Conservation (phyloP, 176 grass and related monocot genomes). For the Chloris gayana region DNA sequence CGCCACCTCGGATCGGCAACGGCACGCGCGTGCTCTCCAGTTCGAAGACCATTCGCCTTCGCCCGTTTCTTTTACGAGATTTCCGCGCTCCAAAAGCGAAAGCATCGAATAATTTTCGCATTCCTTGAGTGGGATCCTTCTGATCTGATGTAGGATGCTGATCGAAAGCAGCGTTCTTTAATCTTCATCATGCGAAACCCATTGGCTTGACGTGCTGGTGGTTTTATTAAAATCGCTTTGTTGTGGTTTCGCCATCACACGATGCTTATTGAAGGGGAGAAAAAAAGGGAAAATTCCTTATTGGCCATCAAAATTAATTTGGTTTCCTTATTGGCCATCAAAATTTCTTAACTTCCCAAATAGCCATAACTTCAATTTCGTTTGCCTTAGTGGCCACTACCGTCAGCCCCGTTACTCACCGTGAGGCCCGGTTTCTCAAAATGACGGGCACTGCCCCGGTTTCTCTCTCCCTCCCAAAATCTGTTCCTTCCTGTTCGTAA, state of each 20-base stretch:
- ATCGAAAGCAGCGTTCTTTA: constrained; percentile 45
- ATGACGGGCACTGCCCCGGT: too few species aligned
- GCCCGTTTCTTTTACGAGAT: constrained; percentile 45
- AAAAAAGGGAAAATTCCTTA: too few species aligned
- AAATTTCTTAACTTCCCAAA: too few species aligned
- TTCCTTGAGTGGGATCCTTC: constrained; percentile 34
- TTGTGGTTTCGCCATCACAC: constrained; percentile 21
- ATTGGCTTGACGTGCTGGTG: constrained; percentile 19
- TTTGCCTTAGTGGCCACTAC: too few species aligned
- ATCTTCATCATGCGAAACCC: constrained; percentile 4
- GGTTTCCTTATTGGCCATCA: too few species aligned
- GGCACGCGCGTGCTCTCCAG: constrained; percentile 27
- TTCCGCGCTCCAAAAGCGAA: constrained; percentile 39
- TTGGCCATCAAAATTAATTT: too few species aligned
- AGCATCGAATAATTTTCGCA: not conserved
- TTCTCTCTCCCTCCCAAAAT: too few species aligned
- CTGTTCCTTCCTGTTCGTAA: too few species aligned
- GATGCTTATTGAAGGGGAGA: constrained; percentile 15
- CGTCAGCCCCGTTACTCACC: too few species aligned
- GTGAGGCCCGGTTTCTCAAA: too few species aligned
- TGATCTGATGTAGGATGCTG: constrained; percentile 30
- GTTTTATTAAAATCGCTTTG: not conserved
- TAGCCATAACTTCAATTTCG: too few species aligned
- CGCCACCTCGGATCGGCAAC: constrained; percentile 16
- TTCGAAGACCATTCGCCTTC: constrained; percentile 6